phyloP scores from a whole-genome alignment of 2,329 filamentous ascomycete genomes.

The Colletotrichum magnum region DNA sequence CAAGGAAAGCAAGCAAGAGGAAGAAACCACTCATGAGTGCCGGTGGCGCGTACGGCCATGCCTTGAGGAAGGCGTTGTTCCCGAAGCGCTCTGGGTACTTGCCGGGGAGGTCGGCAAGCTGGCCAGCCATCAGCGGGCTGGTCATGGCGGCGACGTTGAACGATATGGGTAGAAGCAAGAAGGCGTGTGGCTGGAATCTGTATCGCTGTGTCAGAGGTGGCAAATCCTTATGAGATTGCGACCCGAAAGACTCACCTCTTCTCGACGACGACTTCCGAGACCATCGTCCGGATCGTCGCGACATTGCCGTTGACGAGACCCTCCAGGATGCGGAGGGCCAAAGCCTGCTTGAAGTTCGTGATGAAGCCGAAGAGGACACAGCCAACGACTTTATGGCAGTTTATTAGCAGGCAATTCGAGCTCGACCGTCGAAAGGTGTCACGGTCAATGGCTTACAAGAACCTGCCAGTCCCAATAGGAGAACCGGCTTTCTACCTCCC shows the following conservation, averaged over 20 bases:
- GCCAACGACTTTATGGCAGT: background rate
- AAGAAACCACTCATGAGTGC: conserved; percentile 8
- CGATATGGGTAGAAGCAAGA: conserved; percentile 21
- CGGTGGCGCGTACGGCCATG: conserved; percentile 18
- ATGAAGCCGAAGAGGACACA: conserved; percentile 26
- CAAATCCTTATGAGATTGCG: background rate
- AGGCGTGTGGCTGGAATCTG: conserved; percentile 18
- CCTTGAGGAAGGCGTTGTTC: conserved; percentile 18
- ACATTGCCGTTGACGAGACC: conserved; percentile 24
- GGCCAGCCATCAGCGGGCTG: conserved; percentile 27
- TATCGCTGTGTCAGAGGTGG: background rate
- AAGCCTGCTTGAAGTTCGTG: conserved; percentile 27
- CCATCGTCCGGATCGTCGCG: conserved; percentile 22
- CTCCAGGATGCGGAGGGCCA: conserved; percentile 12
- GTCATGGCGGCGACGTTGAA: conserved; percentile 22
- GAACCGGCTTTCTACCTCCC: conserved; percentile 22
- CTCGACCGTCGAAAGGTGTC: background rate
- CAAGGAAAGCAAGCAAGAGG: conserved; percentile 11
- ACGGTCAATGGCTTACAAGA: background rate
- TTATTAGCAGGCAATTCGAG: fast-evolving
- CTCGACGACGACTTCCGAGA: conserved; percentile 26
- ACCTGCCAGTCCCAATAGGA: conserved; percentile 11
- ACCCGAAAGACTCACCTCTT: background rate
- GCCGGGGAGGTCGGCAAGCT: conserved; percentile 18
- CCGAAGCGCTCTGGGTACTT: conserved; percentile 28